These are phyloP conservation scores for Capsella bursapastoris DNA, from an alignment of 345 rosid genomes.

Conservation along the genomic window DNA sequence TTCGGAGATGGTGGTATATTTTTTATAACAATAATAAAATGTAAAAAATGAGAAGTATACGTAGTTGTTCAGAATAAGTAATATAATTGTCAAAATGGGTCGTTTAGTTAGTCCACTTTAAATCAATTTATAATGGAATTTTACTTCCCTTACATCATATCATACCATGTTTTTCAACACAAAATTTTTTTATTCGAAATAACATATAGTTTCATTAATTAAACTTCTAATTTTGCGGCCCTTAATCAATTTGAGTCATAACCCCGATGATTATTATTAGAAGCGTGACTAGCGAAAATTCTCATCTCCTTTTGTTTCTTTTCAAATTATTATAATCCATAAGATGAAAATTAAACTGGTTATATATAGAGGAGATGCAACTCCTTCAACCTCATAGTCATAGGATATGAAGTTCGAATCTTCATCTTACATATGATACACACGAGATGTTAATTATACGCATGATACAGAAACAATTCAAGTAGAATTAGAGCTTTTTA, in stretches of 20 bases:
- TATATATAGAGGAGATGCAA: background rate
- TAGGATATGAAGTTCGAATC: constrained; percentile 1
- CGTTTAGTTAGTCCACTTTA: constrained; percentile 43
- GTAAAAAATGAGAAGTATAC: constrained; percentile 9
- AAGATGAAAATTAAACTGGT: background rate
- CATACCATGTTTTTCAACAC: constrained; percentile 24
- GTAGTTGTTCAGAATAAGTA: constrained; percentile 33
- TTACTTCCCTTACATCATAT: constrained; percentile 42
- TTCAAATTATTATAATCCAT: background rate
- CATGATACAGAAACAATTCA: background rate
- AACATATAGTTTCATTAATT: constrained; percentile 1
- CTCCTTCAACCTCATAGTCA: constrained; percentile 4
- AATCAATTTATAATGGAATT: constrained; percentile 47
- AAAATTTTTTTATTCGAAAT: constrained; percentile 14
- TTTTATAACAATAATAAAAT: constrained; percentile 1
- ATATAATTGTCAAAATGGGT: constrained; percentile 41
- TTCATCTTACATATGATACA: constrained; percentile 11
- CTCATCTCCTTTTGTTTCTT: background rate
- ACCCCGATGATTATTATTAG: background rate
- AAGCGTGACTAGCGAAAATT: constrained; percentile 40
- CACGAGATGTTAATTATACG: background rate
- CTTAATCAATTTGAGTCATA: constrained; percentile 24
- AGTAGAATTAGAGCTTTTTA: background rate
- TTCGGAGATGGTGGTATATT: constrained; percentile 22
- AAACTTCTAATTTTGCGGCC: constrained; percentile 44